phyloP scores from a whole-genome alignment of 108 stramenopile species.

The Skeletonema potamos region DNA sequence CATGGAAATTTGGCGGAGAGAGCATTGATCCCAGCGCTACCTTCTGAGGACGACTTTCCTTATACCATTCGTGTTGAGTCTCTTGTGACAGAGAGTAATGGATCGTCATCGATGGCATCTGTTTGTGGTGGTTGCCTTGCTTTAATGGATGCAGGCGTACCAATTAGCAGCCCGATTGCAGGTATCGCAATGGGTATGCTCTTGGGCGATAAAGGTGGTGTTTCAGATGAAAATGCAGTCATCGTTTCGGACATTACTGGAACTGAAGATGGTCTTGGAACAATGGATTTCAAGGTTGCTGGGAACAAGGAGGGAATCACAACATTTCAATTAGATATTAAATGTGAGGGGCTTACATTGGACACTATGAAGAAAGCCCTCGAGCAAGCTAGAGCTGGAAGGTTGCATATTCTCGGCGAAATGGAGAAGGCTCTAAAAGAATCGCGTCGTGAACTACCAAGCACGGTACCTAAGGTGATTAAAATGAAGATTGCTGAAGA shows the following conservation, averaged over 20 bases:
- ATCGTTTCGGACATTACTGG: constrained; percentile 87
- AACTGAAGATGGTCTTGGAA: constrained; percentile 83
- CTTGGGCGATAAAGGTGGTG: constrained; percentile 63
- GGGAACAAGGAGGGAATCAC: constrained; percentile 81
- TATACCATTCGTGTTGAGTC: constrained; percentile 84
- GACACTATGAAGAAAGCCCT: constrained; percentile 82
- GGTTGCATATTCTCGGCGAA: constrained; percentile 74
- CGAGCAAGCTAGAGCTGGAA: constrained; percentile 73
- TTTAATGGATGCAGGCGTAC: constrained; percentile 95
- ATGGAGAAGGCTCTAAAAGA: constrained; percentile 64
- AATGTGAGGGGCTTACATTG: constrained; percentile 84
- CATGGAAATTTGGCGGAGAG: constrained; percentile 89
- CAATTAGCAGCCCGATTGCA: constrained; percentile 73
- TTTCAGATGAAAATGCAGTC: constrained; percentile 75
- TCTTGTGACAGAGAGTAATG: constrained; percentile 86
- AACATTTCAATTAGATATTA: constrained; percentile 95
- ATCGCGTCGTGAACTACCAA: constrained; percentile 56
- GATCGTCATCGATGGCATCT: constrained; percentile 85
- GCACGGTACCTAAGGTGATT: constrained; percentile 67
- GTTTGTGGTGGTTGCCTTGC: constrained; percentile 92
- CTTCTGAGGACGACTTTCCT: constrained; percentile 71
- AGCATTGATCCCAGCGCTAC: constrained; percentile 68
- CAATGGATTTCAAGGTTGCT: constrained; percentile 91
- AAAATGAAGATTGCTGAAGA: constrained; percentile 61
- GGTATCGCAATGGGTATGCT: constrained; percentile 91